phyloP scores from a whole-genome alignment of 805 yeast species.

The Komagataella mondaviorum region DNA sequence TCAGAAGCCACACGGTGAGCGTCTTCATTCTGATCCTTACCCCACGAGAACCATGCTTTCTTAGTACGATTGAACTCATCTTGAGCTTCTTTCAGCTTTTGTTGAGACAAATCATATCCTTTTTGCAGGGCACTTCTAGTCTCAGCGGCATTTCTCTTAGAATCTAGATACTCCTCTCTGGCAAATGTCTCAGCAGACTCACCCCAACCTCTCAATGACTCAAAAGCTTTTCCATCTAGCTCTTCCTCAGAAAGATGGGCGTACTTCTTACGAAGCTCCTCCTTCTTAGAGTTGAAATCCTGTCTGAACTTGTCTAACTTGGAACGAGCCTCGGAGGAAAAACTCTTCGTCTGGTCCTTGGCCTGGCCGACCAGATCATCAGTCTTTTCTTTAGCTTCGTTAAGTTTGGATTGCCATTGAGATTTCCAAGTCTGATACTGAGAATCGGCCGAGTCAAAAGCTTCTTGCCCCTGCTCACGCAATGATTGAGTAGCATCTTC shows the following conservation, averaged over 20 bases:
- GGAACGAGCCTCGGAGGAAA: conserved; percentile 1
- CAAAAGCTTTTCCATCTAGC: conserved; percentile 20
- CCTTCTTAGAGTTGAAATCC: conserved; percentile 4
- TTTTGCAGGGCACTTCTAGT: conserved; percentile 1
- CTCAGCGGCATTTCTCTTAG: conserved; percentile 4
- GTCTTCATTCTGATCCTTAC: conserved; percentile 21
- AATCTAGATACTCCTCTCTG: conserved; percentile 4
- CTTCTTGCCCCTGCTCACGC: conserved; percentile 11
- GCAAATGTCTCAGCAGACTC: conserved; percentile 3
- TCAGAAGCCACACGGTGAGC: conserved; percentile 7
- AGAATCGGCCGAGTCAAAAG: neutral
- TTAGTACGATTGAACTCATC: conserved; percentile 17
- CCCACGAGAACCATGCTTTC: conserved; percentile 24
- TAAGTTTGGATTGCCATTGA: neutral
- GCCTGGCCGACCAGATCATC: conserved; percentile 3
- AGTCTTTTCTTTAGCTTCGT: conserved; percentile 7
- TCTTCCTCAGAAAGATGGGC: conserved; percentile 12
- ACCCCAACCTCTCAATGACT: conserved; percentile 15
- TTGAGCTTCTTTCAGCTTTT: conserved; percentile 18
- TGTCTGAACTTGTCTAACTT: conserved; percentile 1
- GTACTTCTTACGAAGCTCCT: conserved; percentile 4
- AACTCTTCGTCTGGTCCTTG: conserved; percentile 1
- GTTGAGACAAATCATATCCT: conserved; percentile 13
- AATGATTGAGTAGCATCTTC: conserved; percentile 3
- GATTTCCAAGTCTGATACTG: neutral